These are phyloP conservation scores for Ophiostoma ips DNA, from an alignment of 2,329 filamentous ascomycete genomes.

Conservation along the genomic window DNA sequence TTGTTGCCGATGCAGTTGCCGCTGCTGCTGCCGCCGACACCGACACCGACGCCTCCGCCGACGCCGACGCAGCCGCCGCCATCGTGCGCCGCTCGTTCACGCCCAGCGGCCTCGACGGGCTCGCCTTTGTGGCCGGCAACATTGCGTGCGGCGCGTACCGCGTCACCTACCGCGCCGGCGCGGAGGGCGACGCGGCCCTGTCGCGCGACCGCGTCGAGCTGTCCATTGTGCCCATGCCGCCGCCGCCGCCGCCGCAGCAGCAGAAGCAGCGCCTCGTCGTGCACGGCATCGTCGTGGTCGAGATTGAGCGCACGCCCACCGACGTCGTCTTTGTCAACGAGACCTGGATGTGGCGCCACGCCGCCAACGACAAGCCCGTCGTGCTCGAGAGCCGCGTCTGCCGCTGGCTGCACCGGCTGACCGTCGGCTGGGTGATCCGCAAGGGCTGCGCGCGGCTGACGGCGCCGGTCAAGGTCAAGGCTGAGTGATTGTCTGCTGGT, in stretches of 20 bases:
- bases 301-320: slow-evolving; percentile 11
- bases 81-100: slow-evolving; percentile 16
- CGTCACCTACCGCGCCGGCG: slow-evolving; percentile 15
- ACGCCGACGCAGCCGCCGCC: too few species aligned
- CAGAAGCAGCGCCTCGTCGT: too few species aligned
- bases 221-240: slow-evolving; percentile 16
- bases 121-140: slow-evolving; percentile 17
- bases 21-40: too few species aligned
- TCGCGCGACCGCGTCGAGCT: slow-evolving; percentile 19
- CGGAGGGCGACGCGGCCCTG: slow-evolving; percentile 7
- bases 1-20: slow-evolving; percentile 13
- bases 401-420: slow-evolving; percentile 19
- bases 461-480: background rate
- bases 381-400: slow-evolving; percentile 19
- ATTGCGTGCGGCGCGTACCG: slow-evolving; percentile 21
- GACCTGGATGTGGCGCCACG: slow-evolving; percentile 26
- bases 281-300: slow-evolving; percentile 17
- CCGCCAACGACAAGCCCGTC: slow-evolving; percentile 16
- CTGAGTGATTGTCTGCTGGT: background rate
- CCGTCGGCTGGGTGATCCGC: slow-evolving; percentile 10
- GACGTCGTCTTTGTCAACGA: slow-evolving; percentile 22
- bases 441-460: slow-evolving; percentile 4
- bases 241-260: too few species aligned
- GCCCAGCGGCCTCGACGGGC: slow-evolving; percentile 13
- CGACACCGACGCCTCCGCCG: too few species aligned